Evolutionary conservation across 345 rosid species (phyloP).

Genomic region (Gossypium anomalum): DNA sequence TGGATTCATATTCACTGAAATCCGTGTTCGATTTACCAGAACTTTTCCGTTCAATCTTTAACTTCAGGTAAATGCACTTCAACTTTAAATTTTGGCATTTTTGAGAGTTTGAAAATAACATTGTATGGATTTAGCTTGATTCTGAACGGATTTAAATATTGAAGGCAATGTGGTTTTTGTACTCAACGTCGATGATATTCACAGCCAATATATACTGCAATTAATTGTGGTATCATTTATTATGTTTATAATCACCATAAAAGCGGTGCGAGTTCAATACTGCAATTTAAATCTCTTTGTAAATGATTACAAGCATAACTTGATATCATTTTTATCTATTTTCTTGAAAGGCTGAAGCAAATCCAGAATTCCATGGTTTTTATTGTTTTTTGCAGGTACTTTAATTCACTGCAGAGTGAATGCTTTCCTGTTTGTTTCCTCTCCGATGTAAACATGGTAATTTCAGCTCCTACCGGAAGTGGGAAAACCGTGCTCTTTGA

Average conservation of each 20-base stretch:
- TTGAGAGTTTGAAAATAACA: neutral
- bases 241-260: neutral
- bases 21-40: constrained; percentile 71
- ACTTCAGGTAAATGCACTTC: constrained; percentile 54
- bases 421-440: constrained; percentile 82
- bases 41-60: constrained; percentile 62
- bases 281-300: neutral
- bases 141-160: neutral
- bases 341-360: neutral
- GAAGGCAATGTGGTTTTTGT: neutral
- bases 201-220: neutral
- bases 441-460: constrained; percentile 82
- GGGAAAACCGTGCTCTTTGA: constrained; percentile 96
- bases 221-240: neutral
- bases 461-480: constrained; percentile 99
- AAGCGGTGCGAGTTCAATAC: neutral
- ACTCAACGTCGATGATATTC: neutral
- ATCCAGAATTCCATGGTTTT: neutral
- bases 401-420: constrained; percentile 93
- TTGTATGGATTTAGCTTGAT: neutral
- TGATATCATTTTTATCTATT: too few species aligned
- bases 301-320: too few species aligned
- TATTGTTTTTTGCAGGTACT: constrained; percentile 49
- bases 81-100: neutral
- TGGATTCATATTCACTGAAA: constrained; percentile 73